A percentile compares a stretch with the other conserved stretches of the same genome.
Conservation (phyloP, 306 rosid genomes). For the Trifolium subterraneum region DNA sequence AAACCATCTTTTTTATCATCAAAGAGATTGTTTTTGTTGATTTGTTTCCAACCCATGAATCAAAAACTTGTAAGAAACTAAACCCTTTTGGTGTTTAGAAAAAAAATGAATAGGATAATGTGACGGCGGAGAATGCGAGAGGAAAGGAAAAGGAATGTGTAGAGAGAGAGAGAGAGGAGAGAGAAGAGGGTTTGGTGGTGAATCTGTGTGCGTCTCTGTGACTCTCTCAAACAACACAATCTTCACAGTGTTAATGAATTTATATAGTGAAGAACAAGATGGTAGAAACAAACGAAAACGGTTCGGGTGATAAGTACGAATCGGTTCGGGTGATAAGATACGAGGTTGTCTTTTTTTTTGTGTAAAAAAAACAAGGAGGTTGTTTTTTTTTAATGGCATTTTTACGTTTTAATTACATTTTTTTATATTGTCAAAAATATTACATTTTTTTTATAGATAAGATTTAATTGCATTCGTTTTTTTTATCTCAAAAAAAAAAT, state of each 20-base stretch:
- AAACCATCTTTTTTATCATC: conserved; percentile 55
- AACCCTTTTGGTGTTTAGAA: background rate
- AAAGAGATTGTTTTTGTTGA: conserved; percentile 50
- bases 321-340: background rate
- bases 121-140: conserved; percentile 25
- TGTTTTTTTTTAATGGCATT: too few species aligned
- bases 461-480: too few species aligned
- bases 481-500: too few species aligned
- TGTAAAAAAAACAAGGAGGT: too few species aligned
- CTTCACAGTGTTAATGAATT: background rate
- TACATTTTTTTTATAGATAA: too few species aligned
- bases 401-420: too few species aligned
- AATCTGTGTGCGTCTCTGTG: conserved; percentile 34
- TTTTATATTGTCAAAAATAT: too few species aligned
- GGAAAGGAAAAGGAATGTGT: conserved; percentile 3
- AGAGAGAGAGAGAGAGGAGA: conserved; percentile 31
- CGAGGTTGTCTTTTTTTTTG: too few species aligned
- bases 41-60: conserved; percentile 70
- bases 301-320: conserved; percentile 5
- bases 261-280: background rate
- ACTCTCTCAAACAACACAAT: conserved; percentile 5
- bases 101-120: background rate
- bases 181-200: conserved; percentile 48
- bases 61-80: conserved; percentile 13
- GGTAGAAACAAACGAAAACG: background rate